Evolutionary conservation across 306 rosid species (phyloP).

Genomic region (Quercus cerris): DNA sequence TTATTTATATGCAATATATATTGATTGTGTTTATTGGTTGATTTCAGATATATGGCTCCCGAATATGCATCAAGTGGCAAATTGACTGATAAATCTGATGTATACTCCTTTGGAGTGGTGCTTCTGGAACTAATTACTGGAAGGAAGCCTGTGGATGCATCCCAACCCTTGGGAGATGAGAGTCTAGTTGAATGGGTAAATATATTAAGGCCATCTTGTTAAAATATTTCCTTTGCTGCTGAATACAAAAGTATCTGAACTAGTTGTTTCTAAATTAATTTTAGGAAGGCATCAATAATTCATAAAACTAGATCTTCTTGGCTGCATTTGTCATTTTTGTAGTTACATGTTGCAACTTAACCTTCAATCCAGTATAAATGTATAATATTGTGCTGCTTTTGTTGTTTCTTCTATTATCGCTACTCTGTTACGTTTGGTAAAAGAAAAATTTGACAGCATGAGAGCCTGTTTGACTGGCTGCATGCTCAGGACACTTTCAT

Average conservation of each 20-base stretch:
- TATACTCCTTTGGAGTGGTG: slow-evolving; percentile 87
- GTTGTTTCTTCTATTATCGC: not conserved
- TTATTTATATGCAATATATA: not conserved
- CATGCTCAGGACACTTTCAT: not conserved
- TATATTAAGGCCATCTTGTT: slow-evolving; percentile 15
- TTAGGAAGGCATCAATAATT: not conserved
- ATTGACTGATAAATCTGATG: slow-evolving; percentile 87
- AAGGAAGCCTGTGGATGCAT: slow-evolving; percentile 77
- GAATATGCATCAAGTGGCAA: slow-evolving; percentile 96
- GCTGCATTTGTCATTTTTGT: not conserved
- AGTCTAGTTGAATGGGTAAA: slow-evolving; percentile 95
- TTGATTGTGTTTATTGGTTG: not conserved
- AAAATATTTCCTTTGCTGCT: not conserved
- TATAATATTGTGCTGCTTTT: not conserved
- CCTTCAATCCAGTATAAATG: not conserved
- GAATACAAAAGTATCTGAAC: not conserved
- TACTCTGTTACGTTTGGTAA: not conserved
- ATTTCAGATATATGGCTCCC: slow-evolving; percentile 82
- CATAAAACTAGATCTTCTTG: not conserved
- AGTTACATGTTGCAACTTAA: not conserved
- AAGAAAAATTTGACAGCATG: not conserved
- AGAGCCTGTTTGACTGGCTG: not conserved
- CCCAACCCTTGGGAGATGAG: slow-evolving; percentile 86
- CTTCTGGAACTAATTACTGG: slow-evolving; percentile 93
- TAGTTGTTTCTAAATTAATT: not conserved